Evolutionary conservation across 1,284 basidiomycete genomes (phyloP).

Genomic region (Sanghuangporus weigelae): DNA sequence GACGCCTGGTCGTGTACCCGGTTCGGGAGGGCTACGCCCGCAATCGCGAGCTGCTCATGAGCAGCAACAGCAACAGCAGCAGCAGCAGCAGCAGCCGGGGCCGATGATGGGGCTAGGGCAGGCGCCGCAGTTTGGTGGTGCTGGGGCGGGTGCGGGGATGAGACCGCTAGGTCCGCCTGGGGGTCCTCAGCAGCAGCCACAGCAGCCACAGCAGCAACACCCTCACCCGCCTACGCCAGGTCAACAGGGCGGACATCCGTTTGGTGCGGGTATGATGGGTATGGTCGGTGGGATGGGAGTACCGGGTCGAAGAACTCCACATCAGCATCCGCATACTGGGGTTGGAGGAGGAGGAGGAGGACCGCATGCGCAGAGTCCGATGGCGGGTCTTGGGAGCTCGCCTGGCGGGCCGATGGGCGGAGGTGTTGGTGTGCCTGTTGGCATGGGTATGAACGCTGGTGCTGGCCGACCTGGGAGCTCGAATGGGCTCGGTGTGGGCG

Average conservation of each 20-base stretch:
- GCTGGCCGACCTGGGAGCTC: constrained; percentile 11
- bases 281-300: neutral
- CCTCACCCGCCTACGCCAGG: neutral
- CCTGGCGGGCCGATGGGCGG: neutral
- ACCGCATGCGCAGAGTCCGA: constrained; percentile 12
- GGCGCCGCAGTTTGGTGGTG: neutral
- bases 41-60: constrained; percentile 10
- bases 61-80: neutral
- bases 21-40: neutral
- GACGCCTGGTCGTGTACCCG: constrained; percentile 2
- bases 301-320: constrained; percentile 12
- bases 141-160: neutral
- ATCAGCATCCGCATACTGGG: neutral
- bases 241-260: neutral
- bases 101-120: neutral
- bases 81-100: neutral
- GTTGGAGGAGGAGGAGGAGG: neutral
- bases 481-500: neutral
- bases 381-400: constrained; percentile 10
- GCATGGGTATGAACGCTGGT: neutral
- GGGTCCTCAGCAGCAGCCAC: neutral
- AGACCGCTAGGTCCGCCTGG: neutral
- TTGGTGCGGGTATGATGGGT: neutral
- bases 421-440: neutral
- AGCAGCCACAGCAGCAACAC: neutral